Conservation (phyloP, 192 early-diverging fungal species). For the Thamnidium elegans region DNA sequence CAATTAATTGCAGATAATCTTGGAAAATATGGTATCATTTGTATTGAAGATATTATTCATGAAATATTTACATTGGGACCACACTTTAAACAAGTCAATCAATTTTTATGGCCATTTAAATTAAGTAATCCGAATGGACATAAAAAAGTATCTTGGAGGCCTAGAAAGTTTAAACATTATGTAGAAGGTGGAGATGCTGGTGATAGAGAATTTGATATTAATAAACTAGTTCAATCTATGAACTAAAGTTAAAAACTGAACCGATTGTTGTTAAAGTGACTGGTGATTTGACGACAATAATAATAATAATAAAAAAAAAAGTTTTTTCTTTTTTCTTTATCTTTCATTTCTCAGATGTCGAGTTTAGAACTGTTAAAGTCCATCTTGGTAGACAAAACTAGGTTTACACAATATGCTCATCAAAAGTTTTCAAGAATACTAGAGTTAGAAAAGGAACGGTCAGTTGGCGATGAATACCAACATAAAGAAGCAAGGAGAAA, state of each 20-base stretch:
- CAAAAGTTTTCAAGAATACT: too few species aligned
- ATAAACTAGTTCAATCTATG: constrained; percentile 92
- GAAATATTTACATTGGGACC: constrained; percentile 98
- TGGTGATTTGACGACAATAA: too few species aligned
- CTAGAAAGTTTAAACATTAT: constrained; percentile 91
- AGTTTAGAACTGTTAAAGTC: too few species aligned
- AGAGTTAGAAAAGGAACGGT: neutral
- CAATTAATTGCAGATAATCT: constrained; percentile 86
- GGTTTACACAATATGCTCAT: too few species aligned
- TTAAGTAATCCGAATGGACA: constrained; percentile 95
- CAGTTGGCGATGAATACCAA: neutral
- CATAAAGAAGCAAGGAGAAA: neutral
- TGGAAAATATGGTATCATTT: constrained; percentile 94
- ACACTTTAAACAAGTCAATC: constrained; percentile 89
- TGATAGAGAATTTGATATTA: constrained; percentile 95
- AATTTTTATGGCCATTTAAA: constrained; percentile 99
- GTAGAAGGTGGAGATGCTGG: constrained; percentile 96
- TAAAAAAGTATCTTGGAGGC: constrained; percentile 33
- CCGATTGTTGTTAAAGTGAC: too few species aligned
- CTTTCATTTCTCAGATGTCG: too few species aligned
- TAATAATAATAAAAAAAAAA: too few species aligned
- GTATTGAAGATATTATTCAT: constrained; percentile 97
- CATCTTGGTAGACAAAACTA: too few species aligned
- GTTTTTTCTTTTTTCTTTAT: too few species aligned
- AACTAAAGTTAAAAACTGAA: constrained; percentile 55